A percentile compares a stretch with the other conserved stretches of the same genome.
Evolutionary conservation across 495 filamentous ascomycete species (phyloP).

Genomic region (Hamigera avellanea): DNA sequence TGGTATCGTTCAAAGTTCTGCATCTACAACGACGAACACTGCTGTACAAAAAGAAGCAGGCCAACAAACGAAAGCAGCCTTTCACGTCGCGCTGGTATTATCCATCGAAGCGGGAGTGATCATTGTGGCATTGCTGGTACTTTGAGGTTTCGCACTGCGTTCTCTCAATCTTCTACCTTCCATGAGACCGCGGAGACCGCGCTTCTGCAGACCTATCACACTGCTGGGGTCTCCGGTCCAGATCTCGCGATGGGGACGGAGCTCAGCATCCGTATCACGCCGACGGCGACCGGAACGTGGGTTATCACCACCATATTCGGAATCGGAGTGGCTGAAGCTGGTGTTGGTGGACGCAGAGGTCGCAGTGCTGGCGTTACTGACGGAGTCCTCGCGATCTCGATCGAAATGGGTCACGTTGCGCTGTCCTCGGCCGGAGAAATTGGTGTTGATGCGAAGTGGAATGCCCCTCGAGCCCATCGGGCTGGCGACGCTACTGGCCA

Average conservation of each 20-base stretch:
- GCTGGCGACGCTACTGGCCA: conserved; percentile 21
- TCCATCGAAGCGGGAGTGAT: too few relatives aligned
- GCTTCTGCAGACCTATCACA: conserved; percentile 93
- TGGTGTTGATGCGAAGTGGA: conserved; percentile 35
- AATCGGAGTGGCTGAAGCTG: conserved; percentile 33
- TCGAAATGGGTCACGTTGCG: conserved; percentile 2
- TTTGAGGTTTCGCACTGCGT: conserved; percentile 34
- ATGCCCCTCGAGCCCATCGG: conserved; percentile 17
- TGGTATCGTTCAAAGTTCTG: too few relatives aligned
- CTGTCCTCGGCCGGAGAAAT: conserved; percentile 16
- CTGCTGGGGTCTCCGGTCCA: conserved; percentile 81
- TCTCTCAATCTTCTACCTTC: conserved; percentile 84
- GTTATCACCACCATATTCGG: conserved; percentile 20
- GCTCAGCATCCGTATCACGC: conserved; percentile 19
- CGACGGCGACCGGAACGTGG: conserved; percentile 19
- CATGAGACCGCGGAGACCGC: conserved; percentile 86
- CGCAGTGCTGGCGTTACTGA: conserved; percentile 31
- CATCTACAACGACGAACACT: too few relatives aligned
- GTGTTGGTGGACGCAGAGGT: conserved; percentile 28
- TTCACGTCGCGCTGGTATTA: too few relatives aligned
- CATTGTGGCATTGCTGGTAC: conserved; percentile 4
- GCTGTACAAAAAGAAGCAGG: too few relatives aligned
- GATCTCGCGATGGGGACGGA: conserved; percentile 39
- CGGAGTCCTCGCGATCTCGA: conserved; percentile 30
- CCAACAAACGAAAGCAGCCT: too few relatives aligned